Evolutionary conservation across 148 eudicot species (phyloP), one percentile per base, ranked within the genome.

Genomic region (Chenopodium suecicum): DNA sequence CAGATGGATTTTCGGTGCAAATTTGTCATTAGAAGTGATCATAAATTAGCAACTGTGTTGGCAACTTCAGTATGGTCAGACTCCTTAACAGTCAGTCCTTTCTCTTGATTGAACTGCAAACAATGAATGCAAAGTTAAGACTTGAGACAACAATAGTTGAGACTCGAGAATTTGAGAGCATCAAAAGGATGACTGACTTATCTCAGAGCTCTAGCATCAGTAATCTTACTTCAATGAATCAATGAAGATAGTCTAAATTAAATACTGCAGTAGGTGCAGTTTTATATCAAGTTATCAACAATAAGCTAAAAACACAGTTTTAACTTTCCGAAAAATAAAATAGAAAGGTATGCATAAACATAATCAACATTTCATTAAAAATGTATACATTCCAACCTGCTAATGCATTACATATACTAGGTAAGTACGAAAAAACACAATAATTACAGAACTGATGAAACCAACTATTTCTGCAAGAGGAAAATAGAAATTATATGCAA

Each of bases 31-130:
- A 16, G 31, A 44, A 54, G 1, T 41, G 66, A 41, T 44, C 22
- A 85, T 34, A 84, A 81, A 69, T 79, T 84, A 84, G 81, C 85
- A 78, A 86, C 85, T 79, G 73, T 4, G 34, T 74, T 27, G 22
- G 52, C 41, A 89, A 87, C 84, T 79, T 90, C 88, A 63, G 84
- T 80, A 78, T 56, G 85, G 85, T 88, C 88, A 79, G 90, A 81
- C 85, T 89, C 94, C 84, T 86, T 85, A 81, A 86, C 88, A 79
- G 67, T 82, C 78, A 80, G 20, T 70, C 88, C 91, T 80, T 85
- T 89, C 37, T 88, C 93, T 81, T 86, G 89, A 83, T 87, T 90
- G 54, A 89, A 92, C 97, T 93, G 91, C 82, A 88, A 70, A 80
- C 25, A 71, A 34, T 4, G 60, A 65, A 74, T 19, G 67, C 47